A percentile compares a stretch with the other conserved stretches of the same genome.
phyloP scores from a whole-genome alignment of 2,329 filamentous ascomycete genomes.

The Zymoseptoria tritici region DNA sequence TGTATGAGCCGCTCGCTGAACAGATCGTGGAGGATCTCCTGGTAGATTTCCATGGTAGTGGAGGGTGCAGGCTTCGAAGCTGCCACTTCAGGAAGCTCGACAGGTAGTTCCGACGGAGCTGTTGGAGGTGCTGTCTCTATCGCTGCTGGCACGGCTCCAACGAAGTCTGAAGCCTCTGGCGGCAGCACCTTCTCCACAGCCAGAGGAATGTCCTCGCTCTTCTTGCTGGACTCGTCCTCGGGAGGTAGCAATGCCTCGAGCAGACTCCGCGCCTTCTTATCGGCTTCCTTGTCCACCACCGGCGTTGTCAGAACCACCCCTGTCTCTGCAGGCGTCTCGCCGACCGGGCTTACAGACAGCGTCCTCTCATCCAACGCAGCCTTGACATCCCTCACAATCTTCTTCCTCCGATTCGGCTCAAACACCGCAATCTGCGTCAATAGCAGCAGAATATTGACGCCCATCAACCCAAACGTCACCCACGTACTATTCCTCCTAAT shows the following conservation, averaged over 20 bases:
- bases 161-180: constrained; percentile 16
- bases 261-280: neutral
- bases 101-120: neutral
- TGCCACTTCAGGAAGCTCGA: neutral
- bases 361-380: constrained; percentile 64
- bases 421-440: constrained; percentile 65
- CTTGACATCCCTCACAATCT: constrained; percentile 71
- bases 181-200: constrained; percentile 16
- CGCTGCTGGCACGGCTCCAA: constrained; percentile 5
- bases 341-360: constrained; percentile 22
- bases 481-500: constrained; percentile 94
- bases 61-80: neutral
- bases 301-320: constrained; percentile 15
- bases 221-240: neutral
- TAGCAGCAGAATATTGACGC: constrained; percentile 85
- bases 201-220: constrained; percentile 5
- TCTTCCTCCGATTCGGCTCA: constrained; percentile 75
- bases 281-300: constrained; percentile 12
- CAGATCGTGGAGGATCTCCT: constrained; percentile 22
- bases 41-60: constrained; percentile 9
- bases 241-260: neutral
- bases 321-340: constrained; percentile 18
- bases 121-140: neutral
- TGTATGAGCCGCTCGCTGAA: constrained; percentile 40
- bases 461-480: constrained; percentile 98